These are phyloP conservation scores for Dentipellis fragilis DNA, from an alignment of 768 basidiomycete genomes.

Conservation along the genomic window DNA sequence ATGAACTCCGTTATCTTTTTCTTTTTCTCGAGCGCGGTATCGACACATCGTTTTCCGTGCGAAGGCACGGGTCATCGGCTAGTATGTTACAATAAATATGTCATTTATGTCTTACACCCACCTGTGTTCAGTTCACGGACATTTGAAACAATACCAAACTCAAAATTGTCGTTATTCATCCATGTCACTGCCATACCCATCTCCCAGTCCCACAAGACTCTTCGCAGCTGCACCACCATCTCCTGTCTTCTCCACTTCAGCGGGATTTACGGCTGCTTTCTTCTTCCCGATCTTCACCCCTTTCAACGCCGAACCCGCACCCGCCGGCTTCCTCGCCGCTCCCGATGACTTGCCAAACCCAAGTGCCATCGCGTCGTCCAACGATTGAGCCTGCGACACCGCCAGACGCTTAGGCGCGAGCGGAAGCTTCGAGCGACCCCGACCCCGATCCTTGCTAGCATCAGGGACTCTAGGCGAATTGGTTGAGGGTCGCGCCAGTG, in stretches of 20 bases:
- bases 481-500: no score
- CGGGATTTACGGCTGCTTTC: neutral
- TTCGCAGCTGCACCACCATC: neutral
- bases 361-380: constrained; percentile 3
- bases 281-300: constrained; percentile 21
- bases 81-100: neutral
- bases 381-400: neutral
- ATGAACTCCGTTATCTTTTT: neutral
- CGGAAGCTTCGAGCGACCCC: neutral
- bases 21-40: no score
- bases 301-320: constrained; percentile 8
- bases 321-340: neutral
- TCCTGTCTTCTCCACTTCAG: neutral
- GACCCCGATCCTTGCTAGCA: no score
- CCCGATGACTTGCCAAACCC: neutral
- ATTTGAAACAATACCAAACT: no score
- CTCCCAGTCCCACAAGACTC: no score
- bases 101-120: neutral
- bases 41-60: no score
- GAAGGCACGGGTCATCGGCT: no score
- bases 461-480: no score
- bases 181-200: no score
- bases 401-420: neutral
- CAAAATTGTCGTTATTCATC: no score
- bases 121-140: no score